phyloP scores from a whole-genome alignment of 2,329 filamentous ascomycete species.

The Plenodomus tracheiphilus region DNA sequence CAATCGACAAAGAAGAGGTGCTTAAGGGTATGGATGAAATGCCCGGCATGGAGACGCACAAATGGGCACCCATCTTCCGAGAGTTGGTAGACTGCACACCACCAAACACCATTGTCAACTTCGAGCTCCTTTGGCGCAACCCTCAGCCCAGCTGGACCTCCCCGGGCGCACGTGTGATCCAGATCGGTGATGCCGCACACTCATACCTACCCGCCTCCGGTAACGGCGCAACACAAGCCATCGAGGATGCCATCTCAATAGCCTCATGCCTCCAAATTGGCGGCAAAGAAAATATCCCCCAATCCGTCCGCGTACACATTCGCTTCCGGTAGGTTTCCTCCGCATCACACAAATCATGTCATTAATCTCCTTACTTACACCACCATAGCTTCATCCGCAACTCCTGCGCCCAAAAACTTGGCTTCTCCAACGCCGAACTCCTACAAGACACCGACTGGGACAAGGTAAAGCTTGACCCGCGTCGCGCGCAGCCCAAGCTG shows the following conservation, averaged over 20 bases:
- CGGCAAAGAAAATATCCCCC: constrained; percentile 45
- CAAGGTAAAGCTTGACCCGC: constrained; percentile 52
- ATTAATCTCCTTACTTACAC: not conserved
- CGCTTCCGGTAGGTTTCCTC: constrained; percentile 43
- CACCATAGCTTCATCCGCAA: constrained; percentile 50
- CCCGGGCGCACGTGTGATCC: constrained; percentile 47
- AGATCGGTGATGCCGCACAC: constrained; percentile 52
- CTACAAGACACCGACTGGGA: constrained; percentile 55
- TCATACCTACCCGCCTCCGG: constrained; percentile 51
- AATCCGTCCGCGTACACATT: constrained; percentile 47
- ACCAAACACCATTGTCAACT: constrained; percentile 54
- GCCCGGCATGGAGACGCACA: constrained; percentile 45
- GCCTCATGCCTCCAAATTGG: constrained; percentile 52
- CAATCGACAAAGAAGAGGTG: constrained; percentile 51
- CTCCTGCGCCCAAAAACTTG: constrained; percentile 54
- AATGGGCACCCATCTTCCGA: constrained; percentile 53
- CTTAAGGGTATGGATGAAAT: constrained; percentile 51
- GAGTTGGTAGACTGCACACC: constrained; percentile 50
- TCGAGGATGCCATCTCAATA: constrained; percentile 52
- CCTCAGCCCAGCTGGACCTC: constrained; percentile 52
- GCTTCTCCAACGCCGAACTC: constrained; percentile 52
- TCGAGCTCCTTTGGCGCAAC: constrained; percentile 53
- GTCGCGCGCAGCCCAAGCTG: constrained; percentile 49
- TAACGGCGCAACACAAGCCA: constrained; percentile 54
- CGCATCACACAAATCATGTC: not conserved